Base-by-base conservation (phyloP, 2,329 filamentous ascomycete genomes). In the Diplodia mutila region DNA sequence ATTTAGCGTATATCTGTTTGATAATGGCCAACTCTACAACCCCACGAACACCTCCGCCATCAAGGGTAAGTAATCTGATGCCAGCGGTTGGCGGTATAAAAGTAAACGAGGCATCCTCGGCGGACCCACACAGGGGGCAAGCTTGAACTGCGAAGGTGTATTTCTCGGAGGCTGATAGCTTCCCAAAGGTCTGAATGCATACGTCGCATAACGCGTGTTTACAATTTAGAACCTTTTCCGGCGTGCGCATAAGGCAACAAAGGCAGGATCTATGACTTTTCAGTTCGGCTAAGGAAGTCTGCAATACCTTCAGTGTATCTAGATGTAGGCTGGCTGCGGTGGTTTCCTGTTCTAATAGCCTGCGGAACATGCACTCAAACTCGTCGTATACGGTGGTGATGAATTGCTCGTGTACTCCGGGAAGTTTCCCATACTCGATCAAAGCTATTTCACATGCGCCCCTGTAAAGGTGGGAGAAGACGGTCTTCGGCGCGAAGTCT, bases 191-290 rank as follows among this genome's bases (percentile, higher is more conserved):
- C 37, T 71, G 68, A 25, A 79, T 67, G 66, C 76, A 81, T 9
- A 68, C 68, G 66, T 81, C 71, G 68, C 74, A 81, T 14, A 81
- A 69, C 4, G 71, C 68, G 71, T 81, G 76, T 4, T 75, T 72
- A 68, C 74, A 81, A 23, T 69, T 70, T 7, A 80, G 69, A 8
- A 74, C 72, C 52, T 75, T 75, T 61, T 76, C 73, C 3, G 74
- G 76, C n/a, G 57, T 68, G 12, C 69, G 68, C 34, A 73, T 65
- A 9, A 78, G 54, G 67, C 73, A 80, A 42, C 61, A 76, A n/a
- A 79, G 69, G 63, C 74, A 80, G 32, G 71, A 70, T 21, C 64
- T 68, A 49, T 73, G 59, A 57, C 66, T 75, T 34, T 72, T 72
- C 4, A 73, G n/a, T 23, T 66, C 49, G 39, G 18, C 14, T 4